A percentile compares a stretch with the other conserved stretches of the same genome.
Evolutionary conservation across 495 filamentous ascomycete species (phyloP).

Genomic region (Lasiosphaeria miniovina): DNA sequence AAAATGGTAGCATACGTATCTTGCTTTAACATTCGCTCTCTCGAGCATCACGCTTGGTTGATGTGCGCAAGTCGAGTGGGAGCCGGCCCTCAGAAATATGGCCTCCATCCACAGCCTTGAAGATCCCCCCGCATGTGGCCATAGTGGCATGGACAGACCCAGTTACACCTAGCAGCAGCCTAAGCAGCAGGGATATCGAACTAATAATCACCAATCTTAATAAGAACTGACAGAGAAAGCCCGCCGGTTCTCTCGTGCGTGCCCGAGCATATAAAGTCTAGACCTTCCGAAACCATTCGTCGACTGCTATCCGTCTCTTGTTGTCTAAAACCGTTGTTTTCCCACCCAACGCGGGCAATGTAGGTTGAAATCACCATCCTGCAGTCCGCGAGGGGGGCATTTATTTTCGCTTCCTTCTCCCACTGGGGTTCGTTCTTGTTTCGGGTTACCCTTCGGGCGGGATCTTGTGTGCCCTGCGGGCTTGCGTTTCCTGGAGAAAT

Average conservation of each 20-base stretch:
- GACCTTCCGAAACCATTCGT: not conserved
- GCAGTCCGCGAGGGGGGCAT: too few relatives aligned
- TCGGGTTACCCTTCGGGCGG: not conserved
- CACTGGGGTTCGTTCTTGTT: not conserved
- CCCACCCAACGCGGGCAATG: too few relatives aligned
- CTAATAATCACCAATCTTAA: slow-evolving; percentile 12
- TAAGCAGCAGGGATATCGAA: slow-evolving; percentile 20
- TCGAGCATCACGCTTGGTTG: not conserved
- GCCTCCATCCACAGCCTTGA: not conserved
- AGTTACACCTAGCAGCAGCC: not conserved
- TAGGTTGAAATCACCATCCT: too few relatives aligned
- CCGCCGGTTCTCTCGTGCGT: not conserved
- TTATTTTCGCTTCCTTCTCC: not conserved
- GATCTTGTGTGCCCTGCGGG: not conserved
- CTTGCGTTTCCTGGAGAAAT: slow-evolving; percentile 1
- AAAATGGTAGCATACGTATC: too few relatives aligned
- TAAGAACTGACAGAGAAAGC: slow-evolving; percentile 16
- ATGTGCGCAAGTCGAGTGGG: not conserved
- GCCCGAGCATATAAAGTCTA: not conserved
- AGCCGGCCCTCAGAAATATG: not conserved
- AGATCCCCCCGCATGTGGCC: not conserved
- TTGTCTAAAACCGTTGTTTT: too few relatives aligned
- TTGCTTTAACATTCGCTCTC: not conserved
- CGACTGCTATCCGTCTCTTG: not conserved
- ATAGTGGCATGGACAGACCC: slow-evolving; percentile 1